Evolutionary conservation across 75 land plant species (phyloP).

Genomic region (Picea sitchensis): DNA sequence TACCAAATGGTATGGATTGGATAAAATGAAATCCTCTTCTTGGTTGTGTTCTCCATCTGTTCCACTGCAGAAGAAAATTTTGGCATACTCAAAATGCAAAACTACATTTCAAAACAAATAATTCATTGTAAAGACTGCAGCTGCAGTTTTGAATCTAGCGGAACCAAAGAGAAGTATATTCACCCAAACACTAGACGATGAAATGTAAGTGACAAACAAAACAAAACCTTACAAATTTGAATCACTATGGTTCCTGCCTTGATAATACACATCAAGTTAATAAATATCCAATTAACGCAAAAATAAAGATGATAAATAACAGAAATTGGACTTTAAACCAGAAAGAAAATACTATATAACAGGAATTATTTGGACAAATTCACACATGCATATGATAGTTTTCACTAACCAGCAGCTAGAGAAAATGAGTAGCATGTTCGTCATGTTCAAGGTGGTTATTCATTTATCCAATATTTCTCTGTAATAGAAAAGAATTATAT

Average conservation of each 20-base stretch:
- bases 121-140: neutral
- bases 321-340: neutral
- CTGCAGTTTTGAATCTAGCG: too few species aligned
- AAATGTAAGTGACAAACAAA: neutral
- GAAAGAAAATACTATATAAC: neutral
- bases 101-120: neutral
- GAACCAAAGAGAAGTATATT: neutral
- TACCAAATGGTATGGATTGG: slow-evolving; percentile 97
- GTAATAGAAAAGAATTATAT: neutral
- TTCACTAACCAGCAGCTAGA: neutral
- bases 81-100: slow-evolving; percentile 9
- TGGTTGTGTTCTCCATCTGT: slow-evolving; percentile 55
- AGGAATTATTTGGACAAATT: neutral
- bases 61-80: slow-evolving; percentile 39
- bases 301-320: neutral
- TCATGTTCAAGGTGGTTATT: neutral
- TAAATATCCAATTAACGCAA: neutral
- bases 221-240: neutral
- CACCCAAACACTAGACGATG: neutral
- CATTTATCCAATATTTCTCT: neutral
- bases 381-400: neutral
- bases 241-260: neutral
- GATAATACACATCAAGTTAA: neutral
- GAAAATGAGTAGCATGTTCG: neutral
- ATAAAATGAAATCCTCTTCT: slow-evolving; percentile 69